phyloP scores from a whole-genome alignment of 2,329 filamentous ascomycete genomes.

The Stagonosporopsis rhizophila region DNA sequence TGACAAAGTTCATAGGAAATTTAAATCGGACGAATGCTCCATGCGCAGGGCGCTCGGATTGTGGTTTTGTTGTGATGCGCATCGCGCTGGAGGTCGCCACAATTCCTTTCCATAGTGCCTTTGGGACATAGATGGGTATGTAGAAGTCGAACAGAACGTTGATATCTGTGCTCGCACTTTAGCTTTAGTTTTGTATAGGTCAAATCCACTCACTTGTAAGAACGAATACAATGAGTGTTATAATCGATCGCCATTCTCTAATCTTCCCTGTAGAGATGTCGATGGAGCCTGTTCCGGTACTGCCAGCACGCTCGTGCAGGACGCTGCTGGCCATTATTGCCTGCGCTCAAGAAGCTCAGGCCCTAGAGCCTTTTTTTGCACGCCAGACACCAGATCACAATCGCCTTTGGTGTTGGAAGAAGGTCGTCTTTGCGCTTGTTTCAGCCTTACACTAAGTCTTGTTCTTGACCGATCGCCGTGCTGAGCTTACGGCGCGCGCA shows the following conservation, averaged over 20 bases:
- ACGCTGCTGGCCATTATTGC: background rate
- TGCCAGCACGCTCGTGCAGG: slow-evolving; percentile 4
- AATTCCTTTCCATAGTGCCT: slow-evolving; percentile 55
- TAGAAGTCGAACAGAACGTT: slow-evolving; percentile 74
- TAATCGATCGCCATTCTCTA: slow-evolving; percentile 70
- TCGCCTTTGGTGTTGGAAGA: background rate
- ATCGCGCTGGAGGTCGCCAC: slow-evolving; percentile 53
- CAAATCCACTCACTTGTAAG: slow-evolving; percentile 67
- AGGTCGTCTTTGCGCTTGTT: background rate
- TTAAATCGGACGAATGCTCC: slow-evolving; percentile 58
- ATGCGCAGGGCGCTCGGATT: slow-evolving; percentile 39
- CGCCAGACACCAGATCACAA: background rate
- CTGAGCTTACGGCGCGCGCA: background rate
- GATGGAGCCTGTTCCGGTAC: background rate
- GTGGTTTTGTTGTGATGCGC: slow-evolving; percentile 61
- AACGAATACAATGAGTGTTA: slow-evolving; percentile 73
- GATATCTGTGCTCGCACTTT: slow-evolving; percentile 59
- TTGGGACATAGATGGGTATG: slow-evolving; percentile 68
- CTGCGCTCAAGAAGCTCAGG: background rate
- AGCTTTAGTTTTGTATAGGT: background rate
- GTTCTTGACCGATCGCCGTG: background rate
- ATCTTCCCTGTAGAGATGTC: slow-evolving; percentile 60
- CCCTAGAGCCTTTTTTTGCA: background rate
- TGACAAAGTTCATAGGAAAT: slow-evolving; percentile 74
- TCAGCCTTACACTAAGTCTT: background rate